Conservation (phyloP, 441 rosid genomes). For the Populus trichocarpa region DNA sequence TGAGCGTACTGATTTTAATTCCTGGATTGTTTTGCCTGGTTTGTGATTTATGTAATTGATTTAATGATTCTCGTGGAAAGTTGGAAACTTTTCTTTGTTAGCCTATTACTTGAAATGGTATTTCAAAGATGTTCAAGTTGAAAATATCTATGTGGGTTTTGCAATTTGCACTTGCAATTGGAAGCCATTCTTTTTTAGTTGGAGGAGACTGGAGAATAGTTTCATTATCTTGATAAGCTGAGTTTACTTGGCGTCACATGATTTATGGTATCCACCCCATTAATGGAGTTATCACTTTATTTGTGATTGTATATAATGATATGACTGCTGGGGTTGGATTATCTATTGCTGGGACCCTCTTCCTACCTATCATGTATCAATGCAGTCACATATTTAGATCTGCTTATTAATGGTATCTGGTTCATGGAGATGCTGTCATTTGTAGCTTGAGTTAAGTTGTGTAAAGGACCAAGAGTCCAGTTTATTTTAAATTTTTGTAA, state of each 20-base stretch:
- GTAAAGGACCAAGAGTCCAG: not conserved
- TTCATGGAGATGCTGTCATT: not conserved
- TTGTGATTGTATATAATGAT: not conserved
- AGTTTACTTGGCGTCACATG: slow-evolving; percentile 4
- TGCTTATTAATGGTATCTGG: not conserved
- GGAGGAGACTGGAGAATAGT: not conserved
- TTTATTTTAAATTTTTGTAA: not conserved
- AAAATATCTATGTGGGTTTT: not conserved
- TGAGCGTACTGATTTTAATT: not conserved
- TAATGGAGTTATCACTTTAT: not conserved
- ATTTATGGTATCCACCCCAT: slow-evolving; percentile 1
- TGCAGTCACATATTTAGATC: not conserved
- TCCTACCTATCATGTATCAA: not conserved
- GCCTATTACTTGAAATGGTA: not conserved
- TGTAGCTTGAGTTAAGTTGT: not conserved
- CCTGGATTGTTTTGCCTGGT: not conserved
- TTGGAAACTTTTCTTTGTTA: not conserved
- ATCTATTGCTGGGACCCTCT: not conserved
- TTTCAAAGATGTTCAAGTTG: not conserved
- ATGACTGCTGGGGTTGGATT: not conserved
- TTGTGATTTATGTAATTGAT: not conserved
- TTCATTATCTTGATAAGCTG: slow-evolving; percentile 7
- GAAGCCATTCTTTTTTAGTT: not conserved
- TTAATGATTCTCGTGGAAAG: not conserved
- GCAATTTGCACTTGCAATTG: not conserved